Percentiles rank a stretch among this genome's conserved stretches.
These are phyloP conservation scores for Lunasporangiospora selenospora DNA, from an alignment of 192 early-diverging fungal genomes.

Conservation along the genomic window DNA sequence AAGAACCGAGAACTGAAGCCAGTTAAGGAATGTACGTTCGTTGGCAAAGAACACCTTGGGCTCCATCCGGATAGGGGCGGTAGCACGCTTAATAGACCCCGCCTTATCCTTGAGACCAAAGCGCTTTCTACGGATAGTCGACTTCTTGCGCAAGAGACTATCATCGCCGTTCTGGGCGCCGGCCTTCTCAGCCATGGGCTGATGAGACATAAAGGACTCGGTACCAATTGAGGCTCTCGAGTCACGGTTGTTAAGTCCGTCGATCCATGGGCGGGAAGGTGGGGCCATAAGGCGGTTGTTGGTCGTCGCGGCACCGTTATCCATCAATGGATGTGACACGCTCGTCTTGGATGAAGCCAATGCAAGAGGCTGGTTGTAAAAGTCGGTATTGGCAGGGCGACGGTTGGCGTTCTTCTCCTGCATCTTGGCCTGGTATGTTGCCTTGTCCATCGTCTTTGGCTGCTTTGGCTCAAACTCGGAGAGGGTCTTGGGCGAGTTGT, in stretches of 20 bases:
- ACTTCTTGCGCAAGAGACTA: slow-evolving; percentile 35
- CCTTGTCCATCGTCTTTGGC: slow-evolving; percentile 46
- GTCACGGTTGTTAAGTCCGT: slow-evolving; percentile 25
- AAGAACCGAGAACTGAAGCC: slow-evolving; percentile 79
- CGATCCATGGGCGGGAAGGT: slow-evolving; percentile 36
- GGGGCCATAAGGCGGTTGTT: slow-evolving; percentile 20
- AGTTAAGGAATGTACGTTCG: slow-evolving; percentile 84
- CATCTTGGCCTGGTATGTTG: slow-evolving; percentile 41
- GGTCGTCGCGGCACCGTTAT: slow-evolving; percentile 10
- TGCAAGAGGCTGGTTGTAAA: slow-evolving; percentile 30
- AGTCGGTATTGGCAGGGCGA: slow-evolving; percentile 12
- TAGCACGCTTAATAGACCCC: slow-evolving; percentile 34
- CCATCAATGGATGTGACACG: slow-evolving; percentile 31
- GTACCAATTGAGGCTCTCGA: slow-evolving; percentile 23
- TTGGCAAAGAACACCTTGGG: slow-evolving; percentile 91
- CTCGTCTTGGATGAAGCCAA: slow-evolving; percentile 12
- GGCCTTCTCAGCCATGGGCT: slow-evolving; percentile 41
- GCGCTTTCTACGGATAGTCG: slow-evolving; percentile 28
- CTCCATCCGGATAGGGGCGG: slow-evolving; percentile 72
- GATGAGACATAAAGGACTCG: slow-evolving; percentile 16
- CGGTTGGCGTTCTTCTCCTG: slow-evolving; percentile 43
- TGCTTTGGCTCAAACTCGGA: slow-evolving; percentile 49
- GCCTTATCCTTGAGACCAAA: slow-evolving; percentile 44
- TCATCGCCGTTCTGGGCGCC: not conserved
- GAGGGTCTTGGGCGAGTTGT: slow-evolving; percentile 40